Base-by-base conservation (phyloP, 805 yeast genomes). In the Saturnispora quitensis region DNA sequence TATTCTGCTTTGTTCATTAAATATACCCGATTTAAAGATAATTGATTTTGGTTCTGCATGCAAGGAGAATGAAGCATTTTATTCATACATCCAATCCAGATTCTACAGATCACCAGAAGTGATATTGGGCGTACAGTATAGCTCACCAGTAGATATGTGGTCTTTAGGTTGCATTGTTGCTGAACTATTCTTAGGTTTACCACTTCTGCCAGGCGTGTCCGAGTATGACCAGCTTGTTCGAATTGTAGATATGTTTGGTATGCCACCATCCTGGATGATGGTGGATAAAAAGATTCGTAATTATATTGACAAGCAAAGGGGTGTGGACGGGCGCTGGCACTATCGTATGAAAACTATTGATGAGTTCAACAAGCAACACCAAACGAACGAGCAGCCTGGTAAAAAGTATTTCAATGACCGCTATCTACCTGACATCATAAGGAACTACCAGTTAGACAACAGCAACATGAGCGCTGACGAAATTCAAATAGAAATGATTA, bases 91-190 rank as follows among this genome's bases (percentile, higher is more conserved):
- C 57, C 98, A 90, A 67, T 3, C 99, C 0, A 71, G 99, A 56
- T 93, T 99, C 98, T 93, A 95, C 67, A 74, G 99, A 52, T 95
- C 99, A 1, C 99, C 98, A 0, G 99, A 91, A 66, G 73, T 93
- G 18, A 75, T 93, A 15, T 69, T 93, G 50, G 97, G 97, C 3
- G 95, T 89, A 57, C 73, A 77, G 54, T 91, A 91, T 65, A 89
- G 97, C 2, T 86, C 97, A 0, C 95, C 98, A 0, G 91, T 91
- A 10, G 99, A 93, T 68, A 78, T 93, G 70, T 93, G 99, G 99
- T 97, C 98, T 0, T 78, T 88, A 22, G 98, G 98, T 1, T 93
- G 99, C 69, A 93, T 93, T 0, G 84, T 93, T 64, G 99, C 89
- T 0, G 99, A 93, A 68, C 75, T 90, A 62, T 93, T 86, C 68